A percentile compares a stretch with the other conserved stretches of the same genome.
Evolutionary conservation across 495 filamentous ascomycete species (phyloP).

Genomic region (Clavariopsis aquatica): DNA sequence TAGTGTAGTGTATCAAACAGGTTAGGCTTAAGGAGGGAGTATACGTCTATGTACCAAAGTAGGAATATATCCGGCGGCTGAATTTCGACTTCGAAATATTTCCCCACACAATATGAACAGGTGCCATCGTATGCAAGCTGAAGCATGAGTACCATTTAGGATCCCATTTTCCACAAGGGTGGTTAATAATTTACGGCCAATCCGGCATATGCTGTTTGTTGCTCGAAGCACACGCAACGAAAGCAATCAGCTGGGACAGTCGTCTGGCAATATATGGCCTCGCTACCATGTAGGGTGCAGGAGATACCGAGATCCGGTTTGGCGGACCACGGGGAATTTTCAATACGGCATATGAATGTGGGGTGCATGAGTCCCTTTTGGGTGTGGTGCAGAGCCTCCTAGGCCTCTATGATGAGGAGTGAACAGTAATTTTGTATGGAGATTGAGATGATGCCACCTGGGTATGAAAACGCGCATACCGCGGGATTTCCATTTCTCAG

Average conservation of each 20-base stretch:
- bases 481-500: no score
- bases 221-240: neutral
- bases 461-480: neutral
- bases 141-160: neutral
- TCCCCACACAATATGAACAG: constrained; percentile 2
- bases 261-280: neutral
- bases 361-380: neutral
- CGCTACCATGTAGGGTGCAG: neutral
- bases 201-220: neutral
- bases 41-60: neutral
- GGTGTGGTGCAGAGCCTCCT: neutral
- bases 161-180: neutral
- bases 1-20: neutral
- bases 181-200: neutral
- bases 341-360: neutral
- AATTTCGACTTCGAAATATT: neutral
- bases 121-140: neutral
- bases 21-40: neutral
- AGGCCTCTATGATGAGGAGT: neutral
- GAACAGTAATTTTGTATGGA: neutral
- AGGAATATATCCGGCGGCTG: constrained; percentile 7
- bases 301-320: neutral
- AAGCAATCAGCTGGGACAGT: neutral
- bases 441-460: neutral
- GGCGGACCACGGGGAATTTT: neutral